Base-by-base conservation (phyloP, 1,139 yeast genomes). In the Yamadazyma triangularis region DNA sequence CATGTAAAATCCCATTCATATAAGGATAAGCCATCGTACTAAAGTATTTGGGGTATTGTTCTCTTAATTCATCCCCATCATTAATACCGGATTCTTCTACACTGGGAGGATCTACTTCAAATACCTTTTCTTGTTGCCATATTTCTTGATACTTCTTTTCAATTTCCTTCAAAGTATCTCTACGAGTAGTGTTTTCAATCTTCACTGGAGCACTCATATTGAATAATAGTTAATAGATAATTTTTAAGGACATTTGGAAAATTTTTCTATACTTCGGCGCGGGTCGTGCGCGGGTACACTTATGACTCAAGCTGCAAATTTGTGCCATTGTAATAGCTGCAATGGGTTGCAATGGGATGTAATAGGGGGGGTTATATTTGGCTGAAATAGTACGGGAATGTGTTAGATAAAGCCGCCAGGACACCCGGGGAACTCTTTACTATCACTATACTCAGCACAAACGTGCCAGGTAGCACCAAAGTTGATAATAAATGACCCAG, bases 1-100 rank as follows among this genome's bases (percentile, higher is more conserved):
- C 97, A 52, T 93, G 99, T 45, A 93, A 72, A 34, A 87, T 91
- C 68, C 99, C 99, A 59, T 93, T 93, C 97, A 91, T 91, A 64
- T 93, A 93, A 25, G 99, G 99, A 54, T 86, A 93, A 9, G 98
- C 98, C 96, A 93, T 89, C 31, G 95, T 82, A 14, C 87, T 77
- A 67, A 87, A 83, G 61, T 72, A 84, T 60, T 93, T 93, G 35
- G 98, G 97, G 56, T 82, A 73, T 50, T 79, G 73, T 39, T 69
- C 72, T 50, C 86, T 88, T 42, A 91, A 70, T 51, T 82, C 86
- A 30, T 81, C 95, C 32, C 73, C 61, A 36, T 76, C 71, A 32
- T 75, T 69, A 27, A 70, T 71, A 30, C 81, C 77, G 34, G 63
- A 69, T 44, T 82, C 91, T 30, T 75, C 82, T 31, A 74, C 47